Conservation (phyloP, 805 yeast genomes). For the Jamesozyma piceae region DNA sequence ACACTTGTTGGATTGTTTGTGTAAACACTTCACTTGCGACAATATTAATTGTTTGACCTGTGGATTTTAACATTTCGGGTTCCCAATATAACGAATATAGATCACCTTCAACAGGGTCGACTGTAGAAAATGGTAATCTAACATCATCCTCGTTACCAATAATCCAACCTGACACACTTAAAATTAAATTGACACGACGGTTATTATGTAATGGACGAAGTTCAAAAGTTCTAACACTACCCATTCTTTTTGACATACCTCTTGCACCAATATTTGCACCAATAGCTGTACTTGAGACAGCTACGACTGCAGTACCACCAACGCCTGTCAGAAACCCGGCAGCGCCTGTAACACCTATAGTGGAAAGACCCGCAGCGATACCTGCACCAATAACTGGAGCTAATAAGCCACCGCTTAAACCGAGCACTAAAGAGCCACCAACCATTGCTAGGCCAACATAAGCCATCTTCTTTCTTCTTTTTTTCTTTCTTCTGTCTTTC, state of each 20-base stretch:
- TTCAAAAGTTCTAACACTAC: slow-evolving; percentile 89
- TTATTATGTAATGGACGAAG: slow-evolving; percentile 87
- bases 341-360: slow-evolving; percentile 92
- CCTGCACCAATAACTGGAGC: slow-evolving; percentile 99
- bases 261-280: slow-evolving; percentile 83
- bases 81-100: slow-evolving; percentile 90
- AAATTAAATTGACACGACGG: slow-evolving; percentile 73
- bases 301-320: slow-evolving; percentile 91
- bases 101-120: slow-evolving; percentile 98
- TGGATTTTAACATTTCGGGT: slow-evolving; percentile 91
- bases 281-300: slow-evolving; percentile 80
- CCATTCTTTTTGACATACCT: slow-evolving; percentile 82
- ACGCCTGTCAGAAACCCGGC: slow-evolving; percentile 88
- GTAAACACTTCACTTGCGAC: slow-evolving; percentile 89
- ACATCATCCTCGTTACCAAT: slow-evolving; percentile 91
- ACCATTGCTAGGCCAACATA: slow-evolving; percentile 91
- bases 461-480: slow-evolving; percentile 58
- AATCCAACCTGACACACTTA: slow-evolving; percentile 98
- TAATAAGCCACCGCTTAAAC: slow-evolving; percentile 85
- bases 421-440: slow-evolving; percentile 91
- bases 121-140: slow-evolving; percentile 88
- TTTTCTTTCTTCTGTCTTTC: slow-evolving; percentile 58
- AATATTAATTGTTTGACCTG: slow-evolving; percentile 92
- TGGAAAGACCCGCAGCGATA: slow-evolving; percentile 90
- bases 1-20: slow-evolving; percentile 87